phyloP scores from a whole-genome alignment of 257 asterid species.

The Forsythia suspensa region DNA sequence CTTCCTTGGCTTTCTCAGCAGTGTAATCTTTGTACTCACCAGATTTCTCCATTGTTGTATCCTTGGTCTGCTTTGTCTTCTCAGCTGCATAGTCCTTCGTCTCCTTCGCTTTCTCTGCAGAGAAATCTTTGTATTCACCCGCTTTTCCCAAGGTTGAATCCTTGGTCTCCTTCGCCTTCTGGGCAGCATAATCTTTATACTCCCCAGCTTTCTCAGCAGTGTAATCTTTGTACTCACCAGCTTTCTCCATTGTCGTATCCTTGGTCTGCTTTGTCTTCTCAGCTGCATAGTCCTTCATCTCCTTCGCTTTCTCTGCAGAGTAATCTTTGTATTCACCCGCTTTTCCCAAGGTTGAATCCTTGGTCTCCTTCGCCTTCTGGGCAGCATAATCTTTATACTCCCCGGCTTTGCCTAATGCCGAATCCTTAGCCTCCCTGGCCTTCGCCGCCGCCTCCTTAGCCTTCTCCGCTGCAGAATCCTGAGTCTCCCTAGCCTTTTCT shows the following conservation, averaged over 20 bases:
- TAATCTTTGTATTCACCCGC: constrained; percentile 16
- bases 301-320: constrained; percentile 12
- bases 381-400: constrained; percentile 17
- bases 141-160: not conserved
- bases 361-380: constrained; percentile 10
- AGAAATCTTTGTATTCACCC: constrained; percentile 9
- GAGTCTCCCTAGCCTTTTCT: not conserved
- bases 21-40: too few species aligned
- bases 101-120: constrained; percentile 17
- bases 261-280: constrained; percentile 7
- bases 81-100: constrained; percentile 14
- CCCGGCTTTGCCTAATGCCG: constrained; percentile 8
- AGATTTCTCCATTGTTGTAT: not conserved
- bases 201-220: not conserved
- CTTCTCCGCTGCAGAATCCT: not conserved
- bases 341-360: not conserved
- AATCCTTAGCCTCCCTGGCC: constrained; percentile 23
- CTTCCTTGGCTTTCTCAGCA: constrained; percentile 39
- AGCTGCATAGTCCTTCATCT: constrained; percentile 12
- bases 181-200: constrained; percentile 8
- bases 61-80: constrained; percentile 11
- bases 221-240: too few species aligned
- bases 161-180: not conserved
- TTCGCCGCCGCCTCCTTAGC: constrained; percentile 7
- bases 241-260: constrained; percentile 13